phyloP scores from a whole-genome alignment of 768 basidiomycete genomes.

The Amyloporia xantha region DNA sequence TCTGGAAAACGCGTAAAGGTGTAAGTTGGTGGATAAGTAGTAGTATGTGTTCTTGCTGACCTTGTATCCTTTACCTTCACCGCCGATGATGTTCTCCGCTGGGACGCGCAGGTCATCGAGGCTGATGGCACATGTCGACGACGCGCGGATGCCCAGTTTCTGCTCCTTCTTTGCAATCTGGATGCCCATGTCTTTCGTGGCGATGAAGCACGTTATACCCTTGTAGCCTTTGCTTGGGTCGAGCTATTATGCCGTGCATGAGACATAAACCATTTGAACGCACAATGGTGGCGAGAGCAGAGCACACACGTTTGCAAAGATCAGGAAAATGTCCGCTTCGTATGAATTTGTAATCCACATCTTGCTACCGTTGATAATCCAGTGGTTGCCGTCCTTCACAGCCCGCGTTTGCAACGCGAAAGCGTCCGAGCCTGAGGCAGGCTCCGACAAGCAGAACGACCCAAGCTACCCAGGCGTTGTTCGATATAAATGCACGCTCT shows the following conservation, averaged over 20 bases:
- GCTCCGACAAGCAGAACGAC: slow-evolving; percentile 92
- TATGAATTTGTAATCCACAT: slow-evolving; percentile 99
- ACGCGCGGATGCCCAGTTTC: slow-evolving; percentile 94
- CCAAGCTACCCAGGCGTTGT: slow-evolving; percentile 47
- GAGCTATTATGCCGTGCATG: slow-evolving; percentile 35
- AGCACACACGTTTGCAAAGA: slow-evolving; percentile 84
- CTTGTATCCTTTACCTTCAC: slow-evolving; percentile 90
- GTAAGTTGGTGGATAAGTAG: slow-evolving; percentile 4
- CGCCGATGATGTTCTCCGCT: slow-evolving; percentile 86
- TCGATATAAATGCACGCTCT: background rate
- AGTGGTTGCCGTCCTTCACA: slow-evolving; percentile 77
- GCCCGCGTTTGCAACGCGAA: slow-evolving; percentile 95
- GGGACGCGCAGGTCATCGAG: slow-evolving; percentile 91
- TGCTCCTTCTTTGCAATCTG: slow-evolving; percentile 98
- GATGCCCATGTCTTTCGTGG: slow-evolving; percentile 94
- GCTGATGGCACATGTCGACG: slow-evolving; percentile 89
- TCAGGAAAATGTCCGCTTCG: slow-evolving; percentile 86
- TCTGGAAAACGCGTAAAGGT: slow-evolving; percentile 38
- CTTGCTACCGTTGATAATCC: slow-evolving; percentile 93
- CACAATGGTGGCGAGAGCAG: background rate
- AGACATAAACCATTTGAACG: background rate
- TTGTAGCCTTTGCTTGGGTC: slow-evolving; percentile 96
- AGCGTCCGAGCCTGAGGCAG: slow-evolving; percentile 92
- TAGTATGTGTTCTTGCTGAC: slow-evolving; percentile 27
- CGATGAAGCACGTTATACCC: slow-evolving; percentile 96